Evolutionary conservation across 2,329 filamentous ascomycete genomes (phyloP), one percentile per base, ranked within the genome.

Genomic region (Coniochaeta ligniaria): DNA sequence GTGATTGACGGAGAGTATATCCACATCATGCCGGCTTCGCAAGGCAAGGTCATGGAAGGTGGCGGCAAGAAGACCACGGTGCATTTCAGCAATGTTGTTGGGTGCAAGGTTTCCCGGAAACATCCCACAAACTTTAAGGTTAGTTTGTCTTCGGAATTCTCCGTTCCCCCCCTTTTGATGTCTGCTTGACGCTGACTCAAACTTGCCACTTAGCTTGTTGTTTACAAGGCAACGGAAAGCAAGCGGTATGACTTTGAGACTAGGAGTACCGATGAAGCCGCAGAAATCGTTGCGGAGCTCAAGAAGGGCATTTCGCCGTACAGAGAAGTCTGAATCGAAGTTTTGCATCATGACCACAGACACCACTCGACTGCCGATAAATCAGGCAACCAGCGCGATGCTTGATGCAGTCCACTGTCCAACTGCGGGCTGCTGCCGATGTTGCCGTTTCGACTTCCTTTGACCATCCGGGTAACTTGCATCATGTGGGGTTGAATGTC

Each of bases 241-340:
- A 94, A 94, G 75, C 76, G 90, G 62, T 95, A 95, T 73, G 91
- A 95, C 65, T 95, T 95, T 71, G 91, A 94, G 74, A 86, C 90
- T n/a, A 84, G 83, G 65, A 88, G 79, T 65, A 78, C 82, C 12
- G 84, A 86, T 33, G 90, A 93, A 73, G 90, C 91, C 50, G 79
- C 83, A n/a, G 89, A 91, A 70, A 91, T 95, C 70, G 90, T 94
- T 31, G 80, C 78, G 61, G 90, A 92, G 75, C 84, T 95, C 63
- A 90, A 90, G 74, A 91, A 86, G 73, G 89, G 89, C 33, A 86
- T 91, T 59, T 83, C 85, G 36, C 85, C 87, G 26, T 90, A 89
- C 67, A 73, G 81, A 54, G 81, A 84, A 61, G 77, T 80, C 24
- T 78, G 60, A 57, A 22, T 52, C 16, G 3, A 16, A 41, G 38